These are phyloP conservation scores for Saprolegnia parasitica DNA, from an alignment of 352 stramenopile genomes.

Conservation along the genomic window DNA sequence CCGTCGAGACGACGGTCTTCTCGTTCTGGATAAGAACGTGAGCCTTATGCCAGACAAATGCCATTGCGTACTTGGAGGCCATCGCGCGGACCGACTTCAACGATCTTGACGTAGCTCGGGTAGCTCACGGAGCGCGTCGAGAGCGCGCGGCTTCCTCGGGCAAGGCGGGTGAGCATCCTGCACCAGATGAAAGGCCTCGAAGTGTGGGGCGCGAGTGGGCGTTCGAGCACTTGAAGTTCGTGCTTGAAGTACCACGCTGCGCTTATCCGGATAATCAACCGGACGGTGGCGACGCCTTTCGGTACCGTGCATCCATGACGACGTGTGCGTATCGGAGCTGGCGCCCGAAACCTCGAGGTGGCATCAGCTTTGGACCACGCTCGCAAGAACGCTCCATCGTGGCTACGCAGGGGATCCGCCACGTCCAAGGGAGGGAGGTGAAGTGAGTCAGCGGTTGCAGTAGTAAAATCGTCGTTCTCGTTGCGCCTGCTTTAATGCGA, in stretches of 20 bases:
- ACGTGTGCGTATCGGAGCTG: too few species aligned
- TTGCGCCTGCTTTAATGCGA: too few species aligned
- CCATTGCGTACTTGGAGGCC: conserved; percentile 69
- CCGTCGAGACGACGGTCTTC: conserved; percentile 74
- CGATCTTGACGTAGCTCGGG: conserved; percentile 83
- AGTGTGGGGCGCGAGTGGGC: background rate
- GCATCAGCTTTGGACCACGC: too few species aligned
- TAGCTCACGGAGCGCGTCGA: conserved; percentile 34
- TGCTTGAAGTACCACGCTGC: background rate
- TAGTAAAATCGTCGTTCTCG: too few species aligned
- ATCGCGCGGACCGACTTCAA: conserved; percentile 94
- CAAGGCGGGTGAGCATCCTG: conserved; percentile 3
- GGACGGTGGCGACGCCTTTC: too few species aligned
- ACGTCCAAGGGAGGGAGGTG: too few species aligned
- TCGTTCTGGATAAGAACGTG: conserved; percentile 78
- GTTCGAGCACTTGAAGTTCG: conserved; percentile 15
- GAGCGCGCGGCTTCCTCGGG: conserved; percentile 6
- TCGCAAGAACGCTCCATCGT: too few species aligned
- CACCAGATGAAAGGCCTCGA: background rate
- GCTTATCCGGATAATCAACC: background rate
- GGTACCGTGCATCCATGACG: too few species aligned
- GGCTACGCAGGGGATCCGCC: too few species aligned
- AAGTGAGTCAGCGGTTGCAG: too few species aligned
- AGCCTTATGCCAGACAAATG: background rate
- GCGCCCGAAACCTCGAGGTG: too few species aligned